These are phyloP conservation scores for Xylariaceae sp. DNA, from an alignment of 2,329 filamentous ascomycete genomes.

Conservation along the genomic window DNA sequence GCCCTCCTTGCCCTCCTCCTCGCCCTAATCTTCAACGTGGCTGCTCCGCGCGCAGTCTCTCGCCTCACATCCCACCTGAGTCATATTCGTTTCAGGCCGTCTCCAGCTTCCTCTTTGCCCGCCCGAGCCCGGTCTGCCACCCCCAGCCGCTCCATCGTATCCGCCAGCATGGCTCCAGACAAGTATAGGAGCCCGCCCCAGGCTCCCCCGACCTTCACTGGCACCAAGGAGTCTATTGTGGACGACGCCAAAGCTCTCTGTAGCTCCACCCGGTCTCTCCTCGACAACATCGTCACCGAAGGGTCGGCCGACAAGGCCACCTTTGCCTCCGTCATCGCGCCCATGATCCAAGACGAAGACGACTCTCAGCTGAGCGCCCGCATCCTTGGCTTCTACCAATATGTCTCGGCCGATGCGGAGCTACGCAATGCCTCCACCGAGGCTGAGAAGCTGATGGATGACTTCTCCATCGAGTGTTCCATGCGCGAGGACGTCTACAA, in stretches of 20 bases:
- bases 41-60: constrained; percentile 50
- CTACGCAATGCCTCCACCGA: constrained; percentile 70
- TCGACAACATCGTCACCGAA: constrained; percentile 62
- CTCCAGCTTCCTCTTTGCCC: constrained; percentile 23
- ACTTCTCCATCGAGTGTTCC: constrained; percentile 67
- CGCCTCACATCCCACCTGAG: constrained; percentile 52
- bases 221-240: constrained; percentile 62
- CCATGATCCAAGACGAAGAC: constrained; percentile 70
- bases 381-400: constrained; percentile 74
- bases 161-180: constrained; percentile 55
- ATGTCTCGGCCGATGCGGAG: constrained; percentile 60
- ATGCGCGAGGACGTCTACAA: constrained; percentile 79
- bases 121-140: constrained; percentile 9
- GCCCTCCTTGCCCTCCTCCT: constrained; percentile 45
- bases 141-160: constrained; percentile 30
- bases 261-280: constrained; percentile 51
- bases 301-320: constrained; percentile 44
- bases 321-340: constrained; percentile 50
- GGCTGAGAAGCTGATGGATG: constrained; percentile 67
- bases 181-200: constrained; percentile 70
- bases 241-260: constrained; percentile 60
- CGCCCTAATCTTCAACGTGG: constrained; percentile 55
- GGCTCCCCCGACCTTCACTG: constrained; percentile 68
- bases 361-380: constrained; percentile 48
- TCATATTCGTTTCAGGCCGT: constrained; percentile 40